phyloP scores from a whole-genome alignment of 371 early-diverging fungal genomes.

The Mortierella sp. region DNA sequence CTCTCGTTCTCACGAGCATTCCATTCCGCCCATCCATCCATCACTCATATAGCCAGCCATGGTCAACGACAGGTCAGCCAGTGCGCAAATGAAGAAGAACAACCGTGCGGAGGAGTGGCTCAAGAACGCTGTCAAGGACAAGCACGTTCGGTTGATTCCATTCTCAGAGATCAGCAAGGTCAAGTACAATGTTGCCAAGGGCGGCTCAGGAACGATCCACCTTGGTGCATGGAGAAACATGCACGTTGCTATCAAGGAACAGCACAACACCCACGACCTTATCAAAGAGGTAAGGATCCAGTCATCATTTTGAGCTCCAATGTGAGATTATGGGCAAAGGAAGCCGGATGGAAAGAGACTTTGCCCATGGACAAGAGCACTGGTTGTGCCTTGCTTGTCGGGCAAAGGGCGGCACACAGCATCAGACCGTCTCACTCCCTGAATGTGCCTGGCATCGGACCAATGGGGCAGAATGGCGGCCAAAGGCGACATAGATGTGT shows the following conservation, averaged over 20 bases:
- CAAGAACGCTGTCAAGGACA: constrained; percentile 52
- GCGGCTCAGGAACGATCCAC: constrained; percentile 52
- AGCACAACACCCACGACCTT: constrained; percentile 52
- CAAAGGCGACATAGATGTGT: neutral
- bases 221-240: constrained; percentile 54
- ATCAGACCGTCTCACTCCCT: too few species aligned
- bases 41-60: constrained; percentile 15
- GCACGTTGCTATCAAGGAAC: constrained; percentile 54
- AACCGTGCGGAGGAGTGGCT: constrained; percentile 54
- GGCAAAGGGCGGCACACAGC: too few species aligned
- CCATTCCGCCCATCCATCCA: neutral
- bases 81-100: constrained; percentile 51
- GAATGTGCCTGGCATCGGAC: too few species aligned
- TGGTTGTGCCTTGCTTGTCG: too few species aligned
- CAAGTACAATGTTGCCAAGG: constrained; percentile 53
- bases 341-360: too few species aligned
- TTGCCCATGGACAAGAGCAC: neutral
- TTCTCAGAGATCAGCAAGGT: constrained; percentile 55
- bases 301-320: too few species aligned
- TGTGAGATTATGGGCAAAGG: too few species aligned
- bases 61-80: constrained; percentile 45
- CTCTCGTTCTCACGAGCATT: neutral
- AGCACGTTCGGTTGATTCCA: constrained; percentile 48
- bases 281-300: constrained; percentile 47
- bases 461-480: too few species aligned